Evolutionary conservation across 2,329 filamentous ascomycete genomes (phyloP), one percentile per base, ranked within the genome.

Genomic region (Pleomassaria siparia): DNA sequence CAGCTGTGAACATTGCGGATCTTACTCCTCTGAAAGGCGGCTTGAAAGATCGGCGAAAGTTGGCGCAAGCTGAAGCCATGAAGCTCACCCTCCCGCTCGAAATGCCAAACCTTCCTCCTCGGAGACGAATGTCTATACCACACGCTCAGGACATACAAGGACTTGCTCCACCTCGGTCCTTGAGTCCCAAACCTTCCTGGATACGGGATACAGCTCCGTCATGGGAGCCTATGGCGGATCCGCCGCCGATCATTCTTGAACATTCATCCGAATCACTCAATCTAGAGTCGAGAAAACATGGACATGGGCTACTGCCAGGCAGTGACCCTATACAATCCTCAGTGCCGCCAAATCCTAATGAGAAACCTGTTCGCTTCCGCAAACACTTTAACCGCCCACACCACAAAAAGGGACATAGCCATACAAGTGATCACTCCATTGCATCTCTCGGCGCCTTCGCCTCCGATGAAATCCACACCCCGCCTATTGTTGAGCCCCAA

Each of bases 171-270:
- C 53, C 58, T n/a, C 58, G 63, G 4, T 49, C 56, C 32, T 53
- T 59, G 35, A 66, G 63, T 29, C 64, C 63, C 3, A 62, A 57
- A 35, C 62, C 63, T 21, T 58, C 63, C 6, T 63, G 52, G 54
- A 44, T 54, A 2, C 42, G 43, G 8, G 43, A 54, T 8, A 47
- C 50, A 24, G 46, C 57, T 36, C 40, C 44, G 7, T 41, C 35
- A 18, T 61, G 58, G 59, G 46, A 25, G 36, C 48, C 24, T 46
- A 50, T 18, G 48, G 44, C 11, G 33, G 30, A 7, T n/a, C 37
- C 15, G 5, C 37, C 33, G n/a, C 26, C 26, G 13, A 20, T 12
- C 7, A 41, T 40, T 33, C 26, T 12, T 9, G 28, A 33, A n/a
- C n/a, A n/a, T 4, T 7, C 26, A 13, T n/a, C 26, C n/a, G n/a